Base-by-base conservation (phyloP, 179 eudicot genomes). In the Amaranthus tricolor region DNA sequence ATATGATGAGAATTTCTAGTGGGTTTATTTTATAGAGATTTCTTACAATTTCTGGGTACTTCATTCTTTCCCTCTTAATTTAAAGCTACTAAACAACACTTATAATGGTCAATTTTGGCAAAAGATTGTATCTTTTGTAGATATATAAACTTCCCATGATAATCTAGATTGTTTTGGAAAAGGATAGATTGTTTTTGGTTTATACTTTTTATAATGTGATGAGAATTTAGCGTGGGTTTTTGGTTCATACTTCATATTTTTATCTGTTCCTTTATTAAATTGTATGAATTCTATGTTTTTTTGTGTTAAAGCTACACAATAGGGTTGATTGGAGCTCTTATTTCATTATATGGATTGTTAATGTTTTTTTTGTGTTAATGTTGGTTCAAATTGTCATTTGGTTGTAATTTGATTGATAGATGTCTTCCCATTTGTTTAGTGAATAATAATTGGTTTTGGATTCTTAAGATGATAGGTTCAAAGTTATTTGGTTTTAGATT, bases 11-110 rank as follows among this genome's bases (percentile, higher is more conserved):
- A 11, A 21, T 20, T 68, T 0, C 5, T 40, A 4, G 9, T 50
- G 15, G 47, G 49, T 24, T 6, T 11, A 31, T 31, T 31, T 31
- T 4, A 31, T 31, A 31, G 40, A 31, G 40, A 31, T 31, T 47
- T 78, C 87, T 21, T 60, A 74, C 65, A 79, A 60, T 77, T 80
- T 68, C 85, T 8, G 81, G 81, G 84, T 77, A 57, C 56, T 73
- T 0, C 53, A 6, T 17, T 52, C 17, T 66, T 17, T 53, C 66
- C 54, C 60, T 64, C 12, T 12, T 31, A 11, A 2, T 15, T 15
- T 14, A 9, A 52, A 53, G 15, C 15, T 58, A 31, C n/a, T 51
- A 2, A 43, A 20, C 20, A 9, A 1, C 49, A 17, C 6, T 62
- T 13, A 9, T 56, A 54, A 19, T 8, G 67, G 75, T 16, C 7